Evolutionary conservation across 1,284 basidiomycete species (phyloP), one percentile per base, ranked within the genome.

Genomic region (Hymenochaete sp.): DNA sequence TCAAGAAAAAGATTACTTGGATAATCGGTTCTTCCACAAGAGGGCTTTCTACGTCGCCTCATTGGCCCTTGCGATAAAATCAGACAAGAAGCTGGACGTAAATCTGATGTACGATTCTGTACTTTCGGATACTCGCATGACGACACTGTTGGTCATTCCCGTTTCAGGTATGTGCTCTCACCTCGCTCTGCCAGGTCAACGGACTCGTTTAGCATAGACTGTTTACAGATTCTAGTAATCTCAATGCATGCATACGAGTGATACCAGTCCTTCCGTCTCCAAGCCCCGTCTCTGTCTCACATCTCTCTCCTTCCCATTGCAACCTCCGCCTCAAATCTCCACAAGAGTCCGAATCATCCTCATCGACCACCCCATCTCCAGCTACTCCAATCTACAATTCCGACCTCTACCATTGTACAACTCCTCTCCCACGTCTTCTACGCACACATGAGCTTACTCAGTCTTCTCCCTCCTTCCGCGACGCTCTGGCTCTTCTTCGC

Each of bases 1-100:
- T 57, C 91, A 96, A 65, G 88, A 93, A 55, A 98, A 98, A 62
- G 95, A 98, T 60, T 89, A 93, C 54, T 68, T 93, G 45, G 87
- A 93, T 59, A 78, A 80, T 27, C 79, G 96, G 14, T 93, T 89
- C 63, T 93, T 95, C 59, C 85, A 95, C 62, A 98, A 98, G 63
- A 73, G 89, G 35, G 84, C 89, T 0, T 93, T 86, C 60, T 99
- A 93, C 64, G 74, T 98, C 10, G 84, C 92, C 6, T 76, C 77
- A 3, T 68, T 98, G 42, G 88, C 86, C 2, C 71, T 77, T 7
- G 75, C 77, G 1, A 62, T 97, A 29, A 65, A 64, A 37, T 60
- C 64, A 18, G 61, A 67, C 36, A 68, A 71, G 50, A 64, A 44
- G 7, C 56, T 79, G 37, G 62, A 63, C 28, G 72, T 83, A 9